Base-by-base conservation (phyloP, 768 basidiomycete genomes). In the Termitomyces sp. region DNA sequence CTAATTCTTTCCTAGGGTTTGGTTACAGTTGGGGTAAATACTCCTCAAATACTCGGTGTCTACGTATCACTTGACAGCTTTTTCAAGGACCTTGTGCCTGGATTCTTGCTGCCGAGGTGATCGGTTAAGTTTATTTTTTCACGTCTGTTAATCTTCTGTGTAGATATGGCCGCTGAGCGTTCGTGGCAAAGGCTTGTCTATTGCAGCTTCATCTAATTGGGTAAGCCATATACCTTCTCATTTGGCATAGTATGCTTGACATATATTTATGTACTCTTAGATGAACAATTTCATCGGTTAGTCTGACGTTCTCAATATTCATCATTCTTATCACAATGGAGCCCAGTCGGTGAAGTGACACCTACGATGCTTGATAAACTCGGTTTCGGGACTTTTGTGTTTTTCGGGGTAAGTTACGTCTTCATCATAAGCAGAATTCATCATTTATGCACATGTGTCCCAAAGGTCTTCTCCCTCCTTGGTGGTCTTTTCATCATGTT, bases 201-300 rank as follows among this genome's bases (percentile, higher is more conserved):
- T 92, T 61, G 84, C 85, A 4, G 83, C 86, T 5, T 89, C 86
- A 7, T 84, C 85, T 14, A 90, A 90, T 73, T 90, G 86, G 85
- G 83, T 82, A 66, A 32, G 75, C 70, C 35, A 22, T 26, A 18
- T 16, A 28, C 18, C 1, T 24, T 26, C 20, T 22, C 35, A 14
- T 43, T 13, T 51, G 10, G 5, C 26, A 14, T 40, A 8, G 16
- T 44, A 18, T 42, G 33, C n/a, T 40, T 58, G 22, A 47, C 16
- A 36, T 28, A 43, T 22, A 33, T 35, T 36, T 28, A 36, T 43
- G 18, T 47, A 24, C 40, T 43, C 33, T 45, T 64, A 85, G 85
- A 87, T 88, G 86, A 87, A 88, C 69, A 88, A 87, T 66, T 88
- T 87, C 68, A 88, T 88, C 63, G 82, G 81, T 81, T 58, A 57